phyloP scores from a whole-genome alignment of 495 filamentous ascomycete genomes.

The Copromyces sp. region DNA sequence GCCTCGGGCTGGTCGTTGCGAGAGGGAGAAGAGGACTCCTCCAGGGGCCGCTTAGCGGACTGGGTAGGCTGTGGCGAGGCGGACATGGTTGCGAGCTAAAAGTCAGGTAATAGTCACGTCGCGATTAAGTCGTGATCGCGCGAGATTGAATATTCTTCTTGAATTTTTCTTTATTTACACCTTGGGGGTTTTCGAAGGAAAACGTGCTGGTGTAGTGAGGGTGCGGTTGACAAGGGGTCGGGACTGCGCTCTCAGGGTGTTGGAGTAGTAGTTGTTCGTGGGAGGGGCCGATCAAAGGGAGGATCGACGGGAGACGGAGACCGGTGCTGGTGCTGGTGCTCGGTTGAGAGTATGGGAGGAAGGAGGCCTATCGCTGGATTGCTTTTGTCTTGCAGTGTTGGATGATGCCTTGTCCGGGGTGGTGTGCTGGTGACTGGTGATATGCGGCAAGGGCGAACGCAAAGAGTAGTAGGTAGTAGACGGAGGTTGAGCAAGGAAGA shows the following conservation, averaged over 20 bases:
- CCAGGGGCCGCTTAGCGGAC: conserved; percentile 81
- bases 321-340: conserved; percentile 17
- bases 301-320: not conserved
- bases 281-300: not conserved
- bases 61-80: conserved; percentile 44
- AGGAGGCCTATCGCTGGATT: not conserved
- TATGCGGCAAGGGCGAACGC: conserved; percentile 4
- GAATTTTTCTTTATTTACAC: conserved; percentile 67
- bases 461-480: conserved; percentile 1
- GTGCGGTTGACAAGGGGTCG: conserved; percentile 14
- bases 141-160: conserved; percentile 38
- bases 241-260: not conserved
- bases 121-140: conserved; percentile 15
- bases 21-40: conserved; percentile 91
- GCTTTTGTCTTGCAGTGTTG: not conserved
- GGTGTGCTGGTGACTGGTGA: conserved; percentile 1
- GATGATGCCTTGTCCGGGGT: conserved; percentile 3
- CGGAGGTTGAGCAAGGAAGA: conserved; percentile 1
- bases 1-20: conserved; percentile 92
- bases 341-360: not conserved
- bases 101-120: conserved; percentile 20
- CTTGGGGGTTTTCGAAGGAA: conserved; percentile 69
- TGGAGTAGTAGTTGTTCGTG: not conserved
- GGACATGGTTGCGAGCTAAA: conserved; percentile 35
- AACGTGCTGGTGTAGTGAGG: conserved; percentile 73